Base-by-base conservation (phyloP, 306 rosid species). In the apple (Malus domestica) region DNA sequence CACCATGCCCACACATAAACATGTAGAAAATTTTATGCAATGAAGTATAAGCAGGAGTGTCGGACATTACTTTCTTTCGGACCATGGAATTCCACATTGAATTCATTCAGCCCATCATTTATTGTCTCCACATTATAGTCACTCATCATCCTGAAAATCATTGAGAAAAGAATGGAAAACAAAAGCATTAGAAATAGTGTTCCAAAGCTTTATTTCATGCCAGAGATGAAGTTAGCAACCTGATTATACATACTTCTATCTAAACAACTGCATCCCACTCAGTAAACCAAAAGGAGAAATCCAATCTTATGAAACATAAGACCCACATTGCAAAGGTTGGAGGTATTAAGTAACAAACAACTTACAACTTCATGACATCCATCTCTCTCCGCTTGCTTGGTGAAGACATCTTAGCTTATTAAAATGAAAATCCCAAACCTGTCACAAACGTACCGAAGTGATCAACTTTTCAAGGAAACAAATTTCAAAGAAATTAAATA, bases 291-390 rank as follows among this genome's bases (percentile, higher is more conserved):
- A 60, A 15, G 33, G 58, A 60, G 42, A 44, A 16, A 73, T 40
- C 68, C 27, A 19, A 49, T 61, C 27, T 60, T 60, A 27, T 60
- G 11, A 60, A 25, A 61, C 14, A 8, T 55, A 72, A 2, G 25
- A 57, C 19, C 54, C 59, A 63, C 49, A 29, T 19, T 54, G 49
- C 70, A 10, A 62, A 73, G 15, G 70, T 11, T 44, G n/a, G 20
- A 63, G 49, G 30, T 66, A 29, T 15, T 44, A 63, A 75, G 69
- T 45, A 71, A 29, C 23, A 33, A 67, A 61, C 72, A 70, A 81
- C 99, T 89, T 84, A 96, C 99, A 96, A 75, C 82, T 96, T 96
- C 99, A 93, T 93, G 72, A 96, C 99, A 88, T 96, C 99, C 97
- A 96, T 93, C 77, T 96, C 99, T 85, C 99, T 87, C 82, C 99